phyloP scores from a whole-genome alignment of 352 stramenopile species.

The Thraustochytrium striatum region DNA sequence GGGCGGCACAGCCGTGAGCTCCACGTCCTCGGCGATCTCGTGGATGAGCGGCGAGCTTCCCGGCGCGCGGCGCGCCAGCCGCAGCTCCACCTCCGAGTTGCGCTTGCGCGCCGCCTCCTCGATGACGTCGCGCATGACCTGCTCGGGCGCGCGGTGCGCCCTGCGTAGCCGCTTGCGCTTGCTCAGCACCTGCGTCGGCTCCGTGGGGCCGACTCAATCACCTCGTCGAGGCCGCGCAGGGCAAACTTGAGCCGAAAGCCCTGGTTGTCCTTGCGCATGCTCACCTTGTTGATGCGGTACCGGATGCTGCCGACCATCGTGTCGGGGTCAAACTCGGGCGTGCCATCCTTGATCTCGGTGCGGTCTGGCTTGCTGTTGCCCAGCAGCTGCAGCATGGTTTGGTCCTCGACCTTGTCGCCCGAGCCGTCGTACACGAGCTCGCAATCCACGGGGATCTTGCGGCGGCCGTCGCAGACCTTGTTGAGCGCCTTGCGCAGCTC shows the following conservation, averaged over 20 bases:
- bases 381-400: slow-evolving; percentile 28
- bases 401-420: slow-evolving; percentile 4
- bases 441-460: slow-evolving; percentile 27
- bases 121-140: slow-evolving; percentile 3
- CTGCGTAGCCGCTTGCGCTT: slow-evolving; percentile 30
- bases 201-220: slow-evolving; percentile 15
- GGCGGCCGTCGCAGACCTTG: background rate
- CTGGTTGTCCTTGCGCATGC: slow-evolving; percentile 41
- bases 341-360: slow-evolving; percentile 1
- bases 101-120: slow-evolving; percentile 2
- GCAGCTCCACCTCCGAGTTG: slow-evolving; percentile 17
- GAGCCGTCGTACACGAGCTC: slow-evolving; percentile 24
- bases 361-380: background rate
- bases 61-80: background rate
- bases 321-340: slow-evolving; percentile 26
- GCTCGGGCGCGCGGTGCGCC: slow-evolving; percentile 30
- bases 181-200: slow-evolving; percentile 14
- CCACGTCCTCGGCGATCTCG: background rate
- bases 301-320: slow-evolving; percentile 6
- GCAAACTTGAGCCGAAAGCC: slow-evolving; percentile 19
- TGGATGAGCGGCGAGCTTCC: slow-evolving; percentile 19
- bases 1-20: background rate
- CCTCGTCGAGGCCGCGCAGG: slow-evolving; percentile 1
- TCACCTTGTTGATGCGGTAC: slow-evolving; percentile 45
- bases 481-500: slow-evolving; percentile 3